phyloP scores from a whole-genome alignment of 805 yeast genomes.

The Zygosaccharomyces lentus region DNA sequence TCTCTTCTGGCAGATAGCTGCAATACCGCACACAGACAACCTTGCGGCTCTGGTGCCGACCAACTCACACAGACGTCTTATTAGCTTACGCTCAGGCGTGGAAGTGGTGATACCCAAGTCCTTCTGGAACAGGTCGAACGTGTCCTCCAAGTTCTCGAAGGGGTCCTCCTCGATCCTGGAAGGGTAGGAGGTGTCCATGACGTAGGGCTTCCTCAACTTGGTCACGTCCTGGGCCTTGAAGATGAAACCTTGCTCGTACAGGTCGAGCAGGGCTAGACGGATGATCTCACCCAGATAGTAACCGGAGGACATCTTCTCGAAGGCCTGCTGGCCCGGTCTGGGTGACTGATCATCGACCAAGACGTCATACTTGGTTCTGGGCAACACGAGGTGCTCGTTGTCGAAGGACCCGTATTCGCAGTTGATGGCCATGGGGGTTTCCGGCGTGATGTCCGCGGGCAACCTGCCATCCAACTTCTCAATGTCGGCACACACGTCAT shows the following conservation, averaged over 20 bases:
- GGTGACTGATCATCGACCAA: constrained; percentile 82
- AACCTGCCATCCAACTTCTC: constrained; percentile 76
- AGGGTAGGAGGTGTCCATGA: constrained; percentile 87
- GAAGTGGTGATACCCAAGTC: constrained; percentile 64
- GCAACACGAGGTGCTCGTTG: constrained; percentile 76
- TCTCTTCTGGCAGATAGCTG: constrained; percentile 88
- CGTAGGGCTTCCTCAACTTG: constrained; percentile 57
- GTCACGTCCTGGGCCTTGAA: constrained; percentile 67
- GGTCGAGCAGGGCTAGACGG: constrained; percentile 73
- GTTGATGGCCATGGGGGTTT: constrained; percentile 88
- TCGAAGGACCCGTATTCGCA: constrained; percentile 99
- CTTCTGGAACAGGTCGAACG: constrained; percentile 58
- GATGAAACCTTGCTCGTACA: constrained; percentile 57
- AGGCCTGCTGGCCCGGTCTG: constrained; percentile 92
- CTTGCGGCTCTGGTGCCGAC: constrained; percentile 92
- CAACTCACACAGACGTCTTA: constrained; percentile 78
- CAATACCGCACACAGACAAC: constrained; percentile 89
- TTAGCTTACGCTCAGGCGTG: constrained; percentile 70
- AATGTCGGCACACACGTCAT: constrained; percentile 65
- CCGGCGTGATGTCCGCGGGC: constrained; percentile 55
- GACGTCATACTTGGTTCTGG: constrained; percentile 85
- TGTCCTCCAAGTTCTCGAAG: constrained; percentile 74
- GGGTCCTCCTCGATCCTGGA: constrained; percentile 86
- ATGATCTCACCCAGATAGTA: constrained; percentile 91
- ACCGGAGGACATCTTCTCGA: constrained; percentile 97